Percentiles rank a stretch among this genome's conserved stretches.
These are phyloP conservation scores for Oropetium thomaeum DNA, from an alignment of 176 grass and related monocot species.

Conservation along the genomic window DNA sequence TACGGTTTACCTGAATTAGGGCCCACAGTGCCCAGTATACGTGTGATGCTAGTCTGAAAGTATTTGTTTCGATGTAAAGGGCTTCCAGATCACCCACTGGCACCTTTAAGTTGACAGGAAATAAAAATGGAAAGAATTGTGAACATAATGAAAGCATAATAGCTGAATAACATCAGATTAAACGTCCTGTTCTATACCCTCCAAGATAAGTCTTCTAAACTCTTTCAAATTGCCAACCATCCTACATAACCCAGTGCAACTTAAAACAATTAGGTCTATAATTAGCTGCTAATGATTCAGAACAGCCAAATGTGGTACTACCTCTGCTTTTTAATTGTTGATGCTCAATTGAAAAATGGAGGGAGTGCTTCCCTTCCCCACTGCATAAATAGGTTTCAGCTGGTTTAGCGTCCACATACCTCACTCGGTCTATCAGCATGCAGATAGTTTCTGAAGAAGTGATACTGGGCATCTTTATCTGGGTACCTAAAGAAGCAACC, in stretches of 20 bases:
- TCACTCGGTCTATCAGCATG: conserved; percentile 57
- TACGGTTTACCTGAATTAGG: conserved; percentile 69
- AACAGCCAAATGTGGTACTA: background rate
- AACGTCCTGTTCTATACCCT: background rate
- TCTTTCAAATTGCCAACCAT: background rate
- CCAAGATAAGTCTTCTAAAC: background rate
- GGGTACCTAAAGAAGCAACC: conserved; percentile 71
- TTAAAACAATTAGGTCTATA: background rate
- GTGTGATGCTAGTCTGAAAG: conserved; percentile 81
- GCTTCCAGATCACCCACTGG: conserved; percentile 57
- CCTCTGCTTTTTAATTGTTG: too few species aligned
- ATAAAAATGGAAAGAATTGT: background rate
- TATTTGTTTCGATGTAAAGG: conserved; percentile 88
- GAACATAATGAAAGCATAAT: background rate
- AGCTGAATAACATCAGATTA: background rate
- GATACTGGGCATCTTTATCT: conserved; percentile 80
- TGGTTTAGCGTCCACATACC: conserved; percentile 42
- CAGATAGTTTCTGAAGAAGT: conserved; percentile 96
- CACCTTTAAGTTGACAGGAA: conserved; percentile 36
- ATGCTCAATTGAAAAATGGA: too few species aligned
- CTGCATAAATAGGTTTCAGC: background rate
- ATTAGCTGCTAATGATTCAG: background rate
- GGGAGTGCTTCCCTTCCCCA: background rate
- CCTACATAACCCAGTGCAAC: background rate
- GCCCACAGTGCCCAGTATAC: conserved; percentile 94